Evolutionary conservation across 768 basidiomycete species (phyloP).

Genomic region (Lentinula raphanica): DNA sequence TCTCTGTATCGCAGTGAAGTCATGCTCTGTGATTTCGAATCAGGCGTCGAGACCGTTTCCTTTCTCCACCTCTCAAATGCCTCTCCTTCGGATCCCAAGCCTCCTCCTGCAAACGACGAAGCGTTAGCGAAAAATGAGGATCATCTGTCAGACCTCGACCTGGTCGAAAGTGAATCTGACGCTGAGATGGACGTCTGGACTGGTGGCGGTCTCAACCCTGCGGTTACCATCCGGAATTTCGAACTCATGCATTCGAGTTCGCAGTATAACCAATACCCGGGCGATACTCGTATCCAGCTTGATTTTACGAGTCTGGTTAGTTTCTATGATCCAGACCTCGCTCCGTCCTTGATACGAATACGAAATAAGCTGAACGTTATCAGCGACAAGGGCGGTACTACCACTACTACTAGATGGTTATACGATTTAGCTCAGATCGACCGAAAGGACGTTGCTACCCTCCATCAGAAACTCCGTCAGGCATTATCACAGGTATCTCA

Average conservation of each 20-base stretch:
- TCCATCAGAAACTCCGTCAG: conserved; percentile 11
- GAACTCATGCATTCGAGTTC: conserved; percentile 1
- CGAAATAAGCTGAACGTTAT: conserved; percentile 24
- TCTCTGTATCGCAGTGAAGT: conserved; percentile 30
- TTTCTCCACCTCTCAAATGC: conserved; percentile 26
- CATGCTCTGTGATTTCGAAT: conserved; percentile 42
- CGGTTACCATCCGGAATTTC: background rate
- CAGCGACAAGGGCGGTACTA: conserved; percentile 21
- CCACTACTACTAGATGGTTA: too few species aligned
- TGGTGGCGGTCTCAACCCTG: conserved; percentile 1
- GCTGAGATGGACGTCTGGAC: background rate
- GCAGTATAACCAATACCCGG: conserved; percentile 10
- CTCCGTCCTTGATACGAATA: background rate
- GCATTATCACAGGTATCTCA: too few species aligned
- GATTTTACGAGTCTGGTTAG: background rate
- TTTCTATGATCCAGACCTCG: background rate
- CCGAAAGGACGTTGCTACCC: background rate
- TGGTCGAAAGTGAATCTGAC: background rate
- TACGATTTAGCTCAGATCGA: background rate
- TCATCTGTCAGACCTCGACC: background rate
- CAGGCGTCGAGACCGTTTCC: conserved; percentile 34
- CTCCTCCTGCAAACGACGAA: background rate
- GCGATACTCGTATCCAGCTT: conserved; percentile 26
- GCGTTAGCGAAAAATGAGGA: too few species aligned
- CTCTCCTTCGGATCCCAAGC: background rate